phyloP scores from a whole-genome alignment of 2,329 filamentous ascomycete species.

The Dactylellina cionopaga region DNA sequence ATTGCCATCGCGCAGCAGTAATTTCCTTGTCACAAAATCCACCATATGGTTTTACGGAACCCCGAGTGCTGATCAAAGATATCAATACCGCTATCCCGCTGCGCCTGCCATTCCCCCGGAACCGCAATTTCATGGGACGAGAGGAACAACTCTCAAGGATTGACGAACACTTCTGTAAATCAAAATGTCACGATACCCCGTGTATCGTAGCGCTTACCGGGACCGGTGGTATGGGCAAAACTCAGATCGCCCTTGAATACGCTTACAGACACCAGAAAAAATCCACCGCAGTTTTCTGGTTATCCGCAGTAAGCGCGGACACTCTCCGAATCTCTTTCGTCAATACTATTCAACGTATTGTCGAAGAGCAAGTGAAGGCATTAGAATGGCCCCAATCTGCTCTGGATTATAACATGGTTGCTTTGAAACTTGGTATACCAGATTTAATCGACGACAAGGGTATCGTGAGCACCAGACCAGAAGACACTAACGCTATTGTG shows the following conservation, averaged over 20 bases:
- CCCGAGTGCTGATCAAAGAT: no score
- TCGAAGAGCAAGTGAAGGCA: neutral
- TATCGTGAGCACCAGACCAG: neutral
- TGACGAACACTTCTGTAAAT: neutral
- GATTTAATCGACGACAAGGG: neutral
- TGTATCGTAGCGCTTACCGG: constrained; percentile 5
- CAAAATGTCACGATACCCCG: neutral
- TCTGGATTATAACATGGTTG: neutral
- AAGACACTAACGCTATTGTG: neutral
- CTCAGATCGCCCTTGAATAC: constrained; percentile 9
- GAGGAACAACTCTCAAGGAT: neutral
- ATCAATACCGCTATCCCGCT: neutral
- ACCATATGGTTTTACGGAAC: no score
- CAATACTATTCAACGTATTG: constrained; percentile 6
- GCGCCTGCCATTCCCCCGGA: neutral
- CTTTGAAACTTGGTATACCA: constrained; percentile 4
- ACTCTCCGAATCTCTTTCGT: neutral
- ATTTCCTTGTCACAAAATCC: no score
- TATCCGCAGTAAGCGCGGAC: constrained; percentile 2
- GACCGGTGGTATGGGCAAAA: no score
- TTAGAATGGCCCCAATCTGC: neutral
- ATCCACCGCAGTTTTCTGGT: constrained; percentile 8
- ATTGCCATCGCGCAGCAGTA: no score
- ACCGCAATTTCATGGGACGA: neutral
- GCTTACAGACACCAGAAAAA: neutral